Conservation (phyloP, 805 yeast genomes). For the Yamadazyma kitorensis region DNA sequence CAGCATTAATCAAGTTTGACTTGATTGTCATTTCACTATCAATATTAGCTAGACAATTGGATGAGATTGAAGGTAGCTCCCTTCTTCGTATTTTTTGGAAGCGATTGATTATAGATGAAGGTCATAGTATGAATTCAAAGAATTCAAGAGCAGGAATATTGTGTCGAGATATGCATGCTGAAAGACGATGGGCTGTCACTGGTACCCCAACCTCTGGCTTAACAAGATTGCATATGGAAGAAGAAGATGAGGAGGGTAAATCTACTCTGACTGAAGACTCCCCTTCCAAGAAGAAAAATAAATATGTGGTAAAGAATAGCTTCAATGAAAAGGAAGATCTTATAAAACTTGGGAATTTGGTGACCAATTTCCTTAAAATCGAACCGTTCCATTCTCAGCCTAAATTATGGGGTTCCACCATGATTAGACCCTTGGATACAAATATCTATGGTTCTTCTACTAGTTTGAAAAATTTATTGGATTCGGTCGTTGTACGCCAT, state of each 20-base stretch:
- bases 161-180: conserved; percentile 50
- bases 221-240: conserved; percentile 53
- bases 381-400: conserved; percentile 54
- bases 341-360: conserved; percentile 48
- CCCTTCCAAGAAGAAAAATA: conserved; percentile 19
- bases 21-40: conserved; percentile 50
- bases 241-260: conserved; percentile 17
- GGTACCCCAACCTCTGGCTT: conserved; percentile 77
- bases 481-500: conserved; percentile 56
- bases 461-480: conserved; percentile 41
- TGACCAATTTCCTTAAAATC: conserved; percentile 52
- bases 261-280: conserved; percentile 7
- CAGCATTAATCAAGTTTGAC: conserved; percentile 44
- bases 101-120: conserved; percentile 71
- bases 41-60: conserved; percentile 42
- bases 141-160: conserved; percentile 47
- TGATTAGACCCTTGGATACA: conserved; percentile 48
- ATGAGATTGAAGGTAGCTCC: conserved; percentile 25
- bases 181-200: conserved; percentile 70
- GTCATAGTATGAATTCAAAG: conserved; percentile 60
- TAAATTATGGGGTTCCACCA: conserved; percentile 44
- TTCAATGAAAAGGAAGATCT: conserved; percentile 56
- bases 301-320: conserved; percentile 46
- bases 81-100: conserved; percentile 58
- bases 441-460: conserved; percentile 38